Conservation (phyloP, 1,284 basidiomycete species). For the Entoloma clypeatum region DNA sequence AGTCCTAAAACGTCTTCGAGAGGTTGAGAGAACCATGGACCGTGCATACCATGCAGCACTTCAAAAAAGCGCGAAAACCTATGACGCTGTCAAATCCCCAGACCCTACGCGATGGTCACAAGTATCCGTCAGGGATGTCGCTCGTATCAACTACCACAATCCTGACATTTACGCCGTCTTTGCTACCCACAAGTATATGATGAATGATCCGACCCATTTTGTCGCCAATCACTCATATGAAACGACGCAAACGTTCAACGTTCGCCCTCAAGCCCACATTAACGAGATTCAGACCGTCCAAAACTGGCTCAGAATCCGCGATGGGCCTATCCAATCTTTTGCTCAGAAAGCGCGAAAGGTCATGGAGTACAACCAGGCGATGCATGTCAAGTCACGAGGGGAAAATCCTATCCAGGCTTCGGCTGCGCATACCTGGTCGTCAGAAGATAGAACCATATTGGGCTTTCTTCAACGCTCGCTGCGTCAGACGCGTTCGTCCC, state of each 20-base stretch:
- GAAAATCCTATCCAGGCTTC: constrained; percentile 32
- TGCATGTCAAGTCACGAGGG: constrained; percentile 28
- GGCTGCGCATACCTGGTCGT: constrained; percentile 45
- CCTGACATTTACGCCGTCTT: constrained; percentile 43
- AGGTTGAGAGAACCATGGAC: constrained; percentile 45
- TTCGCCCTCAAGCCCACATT: constrained; percentile 66
- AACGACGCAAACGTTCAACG: constrained; percentile 55
- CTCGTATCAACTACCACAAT: constrained; percentile 37
- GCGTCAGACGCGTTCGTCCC: constrained; percentile 55
- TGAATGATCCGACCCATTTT: constrained; percentile 63
- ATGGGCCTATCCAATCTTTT: constrained; percentile 53
- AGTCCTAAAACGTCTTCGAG: constrained; percentile 50
- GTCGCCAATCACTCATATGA: constrained; percentile 59
- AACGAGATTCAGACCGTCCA: constrained; percentile 52
- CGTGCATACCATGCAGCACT: constrained; percentile 34
- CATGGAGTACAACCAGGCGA: constrained; percentile 33
- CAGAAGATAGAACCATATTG: constrained; percentile 63
- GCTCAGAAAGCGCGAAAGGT: constrained; percentile 49
- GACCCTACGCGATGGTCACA: constrained; percentile 49
- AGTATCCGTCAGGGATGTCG: constrained; percentile 49
- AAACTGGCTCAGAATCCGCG: constrained; percentile 44
- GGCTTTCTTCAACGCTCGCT: constrained; percentile 64
- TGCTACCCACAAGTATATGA: constrained; percentile 74
- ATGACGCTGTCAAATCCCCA: constrained; percentile 42
- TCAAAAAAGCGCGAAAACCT: constrained; percentile 33